phyloP scores from a whole-genome alignment of 768 basidiomycete genomes.

The Hericium erinaceus region DNA sequence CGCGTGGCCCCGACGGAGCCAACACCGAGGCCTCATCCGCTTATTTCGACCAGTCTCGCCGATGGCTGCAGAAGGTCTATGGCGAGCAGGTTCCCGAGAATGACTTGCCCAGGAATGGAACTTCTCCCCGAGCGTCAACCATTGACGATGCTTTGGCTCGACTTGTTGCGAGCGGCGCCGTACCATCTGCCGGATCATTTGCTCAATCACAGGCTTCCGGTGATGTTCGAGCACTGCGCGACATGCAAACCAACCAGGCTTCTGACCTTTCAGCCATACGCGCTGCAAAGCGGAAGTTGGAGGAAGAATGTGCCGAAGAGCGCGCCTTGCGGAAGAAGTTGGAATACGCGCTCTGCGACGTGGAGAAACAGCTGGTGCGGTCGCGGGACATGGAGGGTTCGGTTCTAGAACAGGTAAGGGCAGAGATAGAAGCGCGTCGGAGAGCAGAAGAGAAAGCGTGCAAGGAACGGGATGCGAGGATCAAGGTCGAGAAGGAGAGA shows the following conservation, averaged over 20 bases:
- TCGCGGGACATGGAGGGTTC: constrained; percentile 2
- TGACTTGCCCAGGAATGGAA: too few relatives aligned
- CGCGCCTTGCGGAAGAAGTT: constrained; percentile 16
- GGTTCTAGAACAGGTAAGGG: constrained; percentile 3
- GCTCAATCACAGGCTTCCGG: constrained; percentile 17
- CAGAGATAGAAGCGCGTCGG: constrained; percentile 2
- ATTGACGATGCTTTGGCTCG: too few relatives aligned
- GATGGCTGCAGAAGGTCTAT: constrained; percentile 42
- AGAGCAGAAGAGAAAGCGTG: constrained; percentile 1
- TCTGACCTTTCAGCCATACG: constrained; percentile 25
- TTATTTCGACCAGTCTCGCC: constrained; percentile 32
- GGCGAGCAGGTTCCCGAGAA: constrained; percentile 19
- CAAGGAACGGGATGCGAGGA: constrained; percentile 7
- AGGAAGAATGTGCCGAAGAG: constrained; percentile 24
- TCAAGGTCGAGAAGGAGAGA: constrained; percentile 1
- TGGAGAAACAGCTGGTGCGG: constrained; percentile 5
- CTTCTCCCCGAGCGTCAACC: too few relatives aligned
- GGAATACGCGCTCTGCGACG: constrained; percentile 7
- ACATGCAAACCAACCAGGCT: constrained; percentile 22
- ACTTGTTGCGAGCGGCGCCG: background rate
- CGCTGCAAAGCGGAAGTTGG: constrained; percentile 33
- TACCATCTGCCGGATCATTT: constrained; percentile 5
- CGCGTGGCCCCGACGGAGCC: constrained; percentile 14
- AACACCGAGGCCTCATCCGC: constrained; percentile 21
- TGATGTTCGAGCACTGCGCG: constrained; percentile 31